Conservation (phyloP, 768 basidiomycete genomes). For the Boletus sensibilis region DNA sequence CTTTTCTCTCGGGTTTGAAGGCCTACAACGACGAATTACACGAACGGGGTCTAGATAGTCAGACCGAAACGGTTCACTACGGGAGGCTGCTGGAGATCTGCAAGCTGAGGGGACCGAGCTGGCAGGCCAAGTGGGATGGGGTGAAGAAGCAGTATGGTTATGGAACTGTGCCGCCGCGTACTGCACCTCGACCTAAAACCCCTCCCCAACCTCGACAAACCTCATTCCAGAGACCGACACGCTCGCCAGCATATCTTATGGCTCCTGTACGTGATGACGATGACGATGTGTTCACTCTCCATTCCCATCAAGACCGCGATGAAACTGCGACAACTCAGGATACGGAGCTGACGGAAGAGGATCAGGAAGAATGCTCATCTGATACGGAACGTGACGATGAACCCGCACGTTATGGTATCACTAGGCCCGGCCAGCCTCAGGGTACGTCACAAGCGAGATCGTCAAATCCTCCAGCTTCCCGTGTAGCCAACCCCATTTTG, state of each 20-base stretch:
- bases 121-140: constrained; percentile 78
- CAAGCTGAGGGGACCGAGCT: constrained; percentile 74
- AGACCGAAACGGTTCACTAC: constrained; percentile 77
- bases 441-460: constrained; percentile 9
- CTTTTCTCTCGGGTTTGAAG: constrained; percentile 79
- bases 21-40: constrained; percentile 79
- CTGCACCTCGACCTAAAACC: constrained; percentile 11
- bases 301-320: constrained; percentile 43
- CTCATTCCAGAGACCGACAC: constrained; percentile 20
- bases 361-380: constrained; percentile 8
- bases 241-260: constrained; percentile 24
- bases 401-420: constrained; percentile 2
- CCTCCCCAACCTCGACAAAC: constrained; percentile 19
- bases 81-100: constrained; percentile 80
- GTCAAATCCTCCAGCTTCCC: constrained; percentile 8
- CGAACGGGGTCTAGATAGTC: constrained; percentile 72
- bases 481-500: constrained; percentile 25
- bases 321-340: constrained; percentile 21
- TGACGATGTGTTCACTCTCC: constrained; percentile 42
- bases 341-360: constrained; percentile 17
- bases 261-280: constrained; percentile 36
- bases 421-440: constrained; percentile 10
- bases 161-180: constrained; percentile 20
- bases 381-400: constrained; percentile 26
- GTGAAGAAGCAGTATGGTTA: constrained; percentile 60